Evolutionary conservation across 148 eudicot species (phyloP), one percentile per base, ranked within the genome.

Genomic region (Euryodendron excelsum): DNA sequence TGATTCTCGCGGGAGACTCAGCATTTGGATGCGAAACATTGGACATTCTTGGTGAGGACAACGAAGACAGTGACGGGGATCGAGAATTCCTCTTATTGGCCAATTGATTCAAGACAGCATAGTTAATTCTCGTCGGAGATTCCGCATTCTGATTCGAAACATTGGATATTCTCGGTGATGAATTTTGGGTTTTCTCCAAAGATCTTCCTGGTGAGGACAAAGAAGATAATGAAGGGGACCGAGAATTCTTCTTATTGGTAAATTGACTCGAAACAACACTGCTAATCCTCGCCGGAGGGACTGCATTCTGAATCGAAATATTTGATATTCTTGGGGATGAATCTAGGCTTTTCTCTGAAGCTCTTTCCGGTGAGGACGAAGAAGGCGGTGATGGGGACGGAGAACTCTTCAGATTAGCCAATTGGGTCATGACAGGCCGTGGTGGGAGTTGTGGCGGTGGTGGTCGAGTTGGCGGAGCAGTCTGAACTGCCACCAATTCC

Each of bases 401-500:
- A 1, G 87, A 82, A 75, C 79, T 82, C 64, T 77, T 44, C 27
- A 41, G 39, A 78, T 78, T 62, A 2, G 75, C 69, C n/a, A 78
- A 69, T 27, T 58, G 69, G 52, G 75, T 70, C 75, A 30, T 56
- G 20, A 36, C 13, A 0, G 47, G 56, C 34, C 20, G 64, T 60
- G 33, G 74, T 70, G 33, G 58, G 12, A 2, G 36, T 34, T 1
- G 45, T 2, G 59, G 79, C 71, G 85, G 83, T 21, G 88, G 81
- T 53, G 83, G 84, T 20, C 85, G 86, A 53, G 65, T 69, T 53
- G 83, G 84, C n/a, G 86, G 86, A 53, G 65, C 73, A 23, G 69
- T 31, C 13, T 77, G 67, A 80, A 94, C 73, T 30, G 88, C 93
- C n/a, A 84, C 73, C 25, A 85, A 83, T 62, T 92, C 94, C 47